A percentile compares a stretch with the other conserved stretches of the same genome.
phyloP scores from a whole-genome alignment of 2,329 filamentous ascomycete genomes.

The Diaporthe sp. region DNA sequence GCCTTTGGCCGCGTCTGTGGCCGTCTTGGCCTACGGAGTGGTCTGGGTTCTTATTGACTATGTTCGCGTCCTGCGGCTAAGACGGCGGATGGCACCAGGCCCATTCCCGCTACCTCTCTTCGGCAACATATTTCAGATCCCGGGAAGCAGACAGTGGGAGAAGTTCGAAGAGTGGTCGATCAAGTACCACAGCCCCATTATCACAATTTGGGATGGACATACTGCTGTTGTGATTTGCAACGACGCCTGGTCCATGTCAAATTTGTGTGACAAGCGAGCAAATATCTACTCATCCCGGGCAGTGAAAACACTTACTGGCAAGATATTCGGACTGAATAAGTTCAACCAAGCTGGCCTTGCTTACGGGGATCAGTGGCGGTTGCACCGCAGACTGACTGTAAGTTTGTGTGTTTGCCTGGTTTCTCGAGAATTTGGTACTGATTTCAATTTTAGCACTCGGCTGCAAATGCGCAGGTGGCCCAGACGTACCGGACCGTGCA shows the following conservation, averaged over 20 bases:
- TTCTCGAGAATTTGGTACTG: neutral
- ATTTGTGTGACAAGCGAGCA: slow-evolving; percentile 14
- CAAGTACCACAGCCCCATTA: neutral
- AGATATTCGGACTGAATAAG: neutral
- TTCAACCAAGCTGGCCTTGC: neutral
- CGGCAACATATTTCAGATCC: neutral
- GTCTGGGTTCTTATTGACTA: neutral
- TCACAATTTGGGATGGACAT: neutral
- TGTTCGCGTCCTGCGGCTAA: neutral
- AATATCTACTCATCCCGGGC: slow-evolving; percentile 6
- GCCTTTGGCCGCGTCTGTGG: neutral
- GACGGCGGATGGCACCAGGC: neutral
- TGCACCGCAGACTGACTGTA: neutral
- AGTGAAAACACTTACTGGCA: slow-evolving; percentile 4
- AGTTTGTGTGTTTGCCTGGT: neutral
- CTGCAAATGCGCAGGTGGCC: slow-evolving; percentile 8
- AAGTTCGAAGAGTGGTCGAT: neutral
- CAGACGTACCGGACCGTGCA: slow-evolving; percentile 1
- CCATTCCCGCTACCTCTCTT: neutral
- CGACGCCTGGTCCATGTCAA: slow-evolving; percentile 4
- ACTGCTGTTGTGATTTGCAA: neutral
- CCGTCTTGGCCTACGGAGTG: neutral
- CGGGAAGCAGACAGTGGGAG: neutral
- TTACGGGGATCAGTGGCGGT: neutral
- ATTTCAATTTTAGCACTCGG: slow-evolving; percentile 1